Evolutionary conservation across 2,329 filamentous ascomycete species (phyloP), one percentile per base, ranked within the genome.

Genomic region (Claviceps paspali): DNA sequence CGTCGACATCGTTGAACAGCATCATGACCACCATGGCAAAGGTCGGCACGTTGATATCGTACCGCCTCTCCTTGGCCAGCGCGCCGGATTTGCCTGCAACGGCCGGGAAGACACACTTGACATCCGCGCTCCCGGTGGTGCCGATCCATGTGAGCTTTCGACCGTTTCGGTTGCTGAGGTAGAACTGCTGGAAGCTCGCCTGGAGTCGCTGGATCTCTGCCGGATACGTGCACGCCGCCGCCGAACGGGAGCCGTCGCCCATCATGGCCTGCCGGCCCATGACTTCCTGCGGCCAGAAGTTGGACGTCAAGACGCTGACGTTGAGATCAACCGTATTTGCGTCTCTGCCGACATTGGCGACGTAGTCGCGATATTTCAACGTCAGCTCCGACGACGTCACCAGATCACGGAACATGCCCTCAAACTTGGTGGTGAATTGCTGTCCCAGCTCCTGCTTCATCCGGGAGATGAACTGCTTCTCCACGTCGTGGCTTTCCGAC

Each of bases 361-460:
- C 75, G 44, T 88, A 74, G 12, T 72, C 69, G 45, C 79, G 80
- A 62, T 92, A 96, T 39, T 72, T 76, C 10, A 75, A 62, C 0
- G 82, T 85, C 19, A 95, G 69, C 45, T 94, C 88, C 38, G 80
- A 76, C 0, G 87, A 95, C 10, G 87, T 76, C 12, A 79, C 76
- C 73, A 96, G 87, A 52, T 98, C 91, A 59, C 86, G 87, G 65
- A 98, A 95, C 86, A 98, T 96, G 45, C 86, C 82, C 53, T 98
- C 91, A 31, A 98, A 75, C 54, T 92, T 93, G 51, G 76, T 67
- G 0, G 91, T 96, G 55, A 96, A 96, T 47, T 86, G 79, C 55
- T 92, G 93, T 28, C 91, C 91, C 36, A 96, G 76, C 55, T 95
- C 88, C 52, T 91, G 76, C 68, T 95, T 96, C 86, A 98, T 95